phyloP scores from a whole-genome alignment of 2,329 filamentous ascomycete genomes.

The Trichothecium roseum region DNA sequence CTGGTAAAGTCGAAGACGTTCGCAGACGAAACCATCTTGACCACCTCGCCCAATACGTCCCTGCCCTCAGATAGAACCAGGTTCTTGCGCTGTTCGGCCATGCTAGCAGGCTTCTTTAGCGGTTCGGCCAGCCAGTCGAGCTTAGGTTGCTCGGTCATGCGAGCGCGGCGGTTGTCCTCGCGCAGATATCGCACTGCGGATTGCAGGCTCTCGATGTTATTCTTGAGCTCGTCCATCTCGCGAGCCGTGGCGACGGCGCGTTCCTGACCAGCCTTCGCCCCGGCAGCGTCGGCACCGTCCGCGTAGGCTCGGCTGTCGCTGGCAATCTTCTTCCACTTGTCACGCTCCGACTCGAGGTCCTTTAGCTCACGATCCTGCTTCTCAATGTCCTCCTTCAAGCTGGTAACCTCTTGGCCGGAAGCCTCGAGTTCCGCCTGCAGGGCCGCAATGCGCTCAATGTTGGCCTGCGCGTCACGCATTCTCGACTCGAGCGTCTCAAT shows the following conservation, averaged over 20 bases:
- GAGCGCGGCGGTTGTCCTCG: slow-evolving; percentile 54
- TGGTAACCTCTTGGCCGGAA: slow-evolving; percentile 36
- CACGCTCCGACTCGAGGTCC: slow-evolving; percentile 52
- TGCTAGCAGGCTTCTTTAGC: slow-evolving; percentile 33
- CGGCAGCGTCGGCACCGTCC: slow-evolving; percentile 39
- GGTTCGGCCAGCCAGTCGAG: slow-evolving; percentile 54
- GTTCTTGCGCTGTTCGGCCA: slow-evolving; percentile 36
- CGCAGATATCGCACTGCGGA: slow-evolving; percentile 57
- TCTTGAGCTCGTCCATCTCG: slow-evolving; percentile 62
- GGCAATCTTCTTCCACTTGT: slow-evolving; percentile 62
- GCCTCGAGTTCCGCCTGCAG: slow-evolving; percentile 50
- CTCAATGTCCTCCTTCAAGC: slow-evolving; percentile 53
- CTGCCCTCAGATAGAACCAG: slow-evolving; percentile 50
- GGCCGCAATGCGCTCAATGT: slow-evolving; percentile 57
- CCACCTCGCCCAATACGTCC: slow-evolving; percentile 53
- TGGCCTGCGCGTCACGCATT: slow-evolving; percentile 74
- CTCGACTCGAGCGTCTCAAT: slow-evolving; percentile 86
- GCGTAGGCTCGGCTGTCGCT: slow-evolving; percentile 48
- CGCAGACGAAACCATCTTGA: slow-evolving; percentile 48
- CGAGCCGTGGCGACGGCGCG: slow-evolving; percentile 59
- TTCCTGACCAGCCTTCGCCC: slow-evolving; percentile 49
- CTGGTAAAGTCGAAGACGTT: slow-evolving; percentile 48
- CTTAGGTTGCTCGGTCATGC: slow-evolving; percentile 42
- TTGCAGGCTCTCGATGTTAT: slow-evolving; percentile 55
- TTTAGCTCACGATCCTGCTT: slow-evolving; percentile 58